Percentiles rank a stretch among this genome's conserved stretches.
phyloP scores from a whole-genome alignment of 176 grass and related monocot species.

The Saccharum spontaneum region DNA sequence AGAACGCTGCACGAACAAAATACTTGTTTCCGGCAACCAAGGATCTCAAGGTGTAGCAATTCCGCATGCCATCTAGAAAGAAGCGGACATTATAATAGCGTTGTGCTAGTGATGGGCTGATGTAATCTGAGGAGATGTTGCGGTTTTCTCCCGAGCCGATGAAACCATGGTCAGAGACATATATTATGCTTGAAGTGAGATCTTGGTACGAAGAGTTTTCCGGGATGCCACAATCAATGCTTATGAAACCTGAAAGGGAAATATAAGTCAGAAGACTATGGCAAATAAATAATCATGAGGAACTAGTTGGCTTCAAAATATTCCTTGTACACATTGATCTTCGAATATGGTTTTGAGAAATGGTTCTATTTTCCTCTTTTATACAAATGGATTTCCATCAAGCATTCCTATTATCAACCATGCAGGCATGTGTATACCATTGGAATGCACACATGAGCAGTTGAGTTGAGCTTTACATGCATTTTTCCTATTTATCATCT shows the following conservation, averaged over 20 bases:
- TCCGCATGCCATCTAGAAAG: slow-evolving; percentile 39
- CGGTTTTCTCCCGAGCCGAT: slow-evolving; percentile 45
- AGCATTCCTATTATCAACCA: not conserved
- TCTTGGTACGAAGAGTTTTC: slow-evolving; percentile 30
- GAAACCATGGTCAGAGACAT: slow-evolving; percentile 57
- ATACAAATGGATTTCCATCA: not conserved
- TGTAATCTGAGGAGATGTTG: slow-evolving; percentile 37
- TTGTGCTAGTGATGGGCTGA: not conserved
- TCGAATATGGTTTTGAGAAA: not conserved
- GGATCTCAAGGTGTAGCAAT: slow-evolving; percentile 61
- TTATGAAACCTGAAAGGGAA: slow-evolving; percentile 60
- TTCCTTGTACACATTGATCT: not conserved
- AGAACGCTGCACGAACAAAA: slow-evolving; percentile 45
- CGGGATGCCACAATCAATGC: slow-evolving; percentile 56
- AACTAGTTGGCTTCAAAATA: not conserved
- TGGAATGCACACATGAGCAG: not conserved
- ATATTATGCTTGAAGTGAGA: slow-evolving; percentile 22
- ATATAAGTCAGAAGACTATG: not conserved
- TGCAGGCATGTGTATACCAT: not conserved
- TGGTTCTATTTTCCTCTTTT: not conserved
- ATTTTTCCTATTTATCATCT: not conserved
- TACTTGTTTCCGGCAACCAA: slow-evolving; percentile 50
- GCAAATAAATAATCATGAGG: not conserved
- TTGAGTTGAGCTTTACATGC: not conserved
- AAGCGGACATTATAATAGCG: slow-evolving; percentile 22